Conservation (phyloP, 306 rosid species). For the Hylodesmum podocarpum region DNA sequence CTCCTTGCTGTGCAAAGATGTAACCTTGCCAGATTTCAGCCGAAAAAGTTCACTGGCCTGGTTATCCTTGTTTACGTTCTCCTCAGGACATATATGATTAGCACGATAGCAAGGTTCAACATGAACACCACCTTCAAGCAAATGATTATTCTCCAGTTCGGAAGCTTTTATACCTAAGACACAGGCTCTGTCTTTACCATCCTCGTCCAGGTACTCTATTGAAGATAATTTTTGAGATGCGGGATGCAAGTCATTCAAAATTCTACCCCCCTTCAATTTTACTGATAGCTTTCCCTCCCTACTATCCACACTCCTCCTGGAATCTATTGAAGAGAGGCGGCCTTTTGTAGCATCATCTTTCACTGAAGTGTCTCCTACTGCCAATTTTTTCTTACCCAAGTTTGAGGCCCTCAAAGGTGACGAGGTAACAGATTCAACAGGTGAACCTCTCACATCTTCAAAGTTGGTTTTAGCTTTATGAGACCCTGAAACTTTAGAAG, state of each 20-base stretch:
- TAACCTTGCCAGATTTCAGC: constrained; percentile 43
- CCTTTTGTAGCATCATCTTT: constrained; percentile 41
- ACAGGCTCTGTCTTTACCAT: constrained; percentile 38
- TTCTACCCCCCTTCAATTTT: constrained; percentile 35
- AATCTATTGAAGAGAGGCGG: constrained; percentile 30
- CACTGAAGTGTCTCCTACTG: constrained; percentile 36
- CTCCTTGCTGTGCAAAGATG: constrained; percentile 40
- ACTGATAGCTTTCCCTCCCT: constrained; percentile 37
- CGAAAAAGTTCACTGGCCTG: constrained; percentile 31
- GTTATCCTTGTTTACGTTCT: constrained; percentile 36
- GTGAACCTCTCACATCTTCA: constrained; percentile 60
- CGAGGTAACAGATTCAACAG: constrained; percentile 80
- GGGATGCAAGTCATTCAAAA: constrained; percentile 18
- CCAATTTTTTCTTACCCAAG: constrained; percentile 36
- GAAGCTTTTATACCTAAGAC: constrained; percentile 35
- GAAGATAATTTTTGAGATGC: constrained; percentile 43
- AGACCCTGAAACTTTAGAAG: constrained; percentile 73
- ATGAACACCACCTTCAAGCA: constrained; percentile 31
- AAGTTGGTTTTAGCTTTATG: constrained; percentile 46
- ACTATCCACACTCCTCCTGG: constrained; percentile 29
- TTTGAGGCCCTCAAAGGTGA: constrained; percentile 60
- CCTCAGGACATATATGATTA: constrained; percentile 31
- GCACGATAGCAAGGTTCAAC: constrained; percentile 33
- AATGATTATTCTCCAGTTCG: constrained; percentile 38
- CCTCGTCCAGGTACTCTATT: constrained; percentile 30